phyloP scores from a whole-genome alignment of 306 rosid genomes.

The Hippophae rhamnoides region DNA sequence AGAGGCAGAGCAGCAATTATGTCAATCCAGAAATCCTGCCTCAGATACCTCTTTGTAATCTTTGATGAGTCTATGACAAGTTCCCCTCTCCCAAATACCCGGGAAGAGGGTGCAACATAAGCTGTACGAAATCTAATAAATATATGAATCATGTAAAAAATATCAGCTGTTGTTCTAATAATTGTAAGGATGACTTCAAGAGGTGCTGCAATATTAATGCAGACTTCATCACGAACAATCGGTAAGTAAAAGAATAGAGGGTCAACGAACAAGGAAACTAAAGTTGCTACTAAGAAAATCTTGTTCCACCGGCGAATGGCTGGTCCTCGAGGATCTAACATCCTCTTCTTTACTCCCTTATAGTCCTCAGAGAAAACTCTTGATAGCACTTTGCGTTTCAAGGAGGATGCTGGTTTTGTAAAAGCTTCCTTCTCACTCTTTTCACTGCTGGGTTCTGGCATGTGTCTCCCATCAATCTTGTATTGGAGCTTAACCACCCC shows the following conservation, averaged over 20 bases:
- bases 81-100: slow-evolving; percentile 57
- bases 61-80: slow-evolving; percentile 40
- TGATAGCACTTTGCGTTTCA: slow-evolving; percentile 33
- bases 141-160: slow-evolving; percentile 40
- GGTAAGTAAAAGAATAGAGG: slow-evolving; percentile 53
- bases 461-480: slow-evolving; percentile 24
- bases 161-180: slow-evolving; percentile 34
- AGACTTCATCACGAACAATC: slow-evolving; percentile 15
- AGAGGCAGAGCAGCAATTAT: slow-evolving; percentile 48
- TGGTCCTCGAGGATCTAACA: slow-evolving; percentile 41
- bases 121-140: slow-evolving; percentile 37
- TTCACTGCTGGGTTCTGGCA: slow-evolving; percentile 13
- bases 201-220: slow-evolving; percentile 28
- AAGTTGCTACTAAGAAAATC: slow-evolving; percentile 32
- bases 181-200: slow-evolving; percentile 36
- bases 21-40: slow-evolving; percentile 32
- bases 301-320: slow-evolving; percentile 33
- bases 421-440: slow-evolving; percentile 13
- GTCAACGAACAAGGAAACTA: slow-evolving; percentile 45
- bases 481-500: slow-evolving; percentile 25
- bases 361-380: slow-evolving; percentile 51
- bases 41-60: slow-evolving; percentile 35
- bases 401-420: slow-evolving; percentile 20
- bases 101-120: slow-evolving; percentile 47
- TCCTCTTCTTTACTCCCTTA: slow-evolving; percentile 30